A percentile compares a stretch with the other conserved stretches of the same genome.
Evolutionary conservation across 768 basidiomycete genomes (phyloP).

Genomic region (Paxillus rubicundulus): DNA sequence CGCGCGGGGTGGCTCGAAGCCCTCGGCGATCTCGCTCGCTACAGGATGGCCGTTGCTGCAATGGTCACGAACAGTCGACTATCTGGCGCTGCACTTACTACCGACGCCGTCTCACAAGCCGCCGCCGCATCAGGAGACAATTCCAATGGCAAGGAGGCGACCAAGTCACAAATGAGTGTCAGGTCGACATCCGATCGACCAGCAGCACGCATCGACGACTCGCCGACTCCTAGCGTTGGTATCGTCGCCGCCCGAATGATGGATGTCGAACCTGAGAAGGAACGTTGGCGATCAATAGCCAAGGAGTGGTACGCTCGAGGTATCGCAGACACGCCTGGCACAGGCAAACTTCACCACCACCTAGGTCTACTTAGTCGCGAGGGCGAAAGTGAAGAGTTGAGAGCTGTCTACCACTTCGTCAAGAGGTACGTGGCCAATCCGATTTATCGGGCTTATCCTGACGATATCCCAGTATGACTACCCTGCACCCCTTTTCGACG

Average conservation of each 20-base stretch:
- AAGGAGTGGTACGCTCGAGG: constrained; percentile 92
- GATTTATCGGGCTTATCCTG: neutral
- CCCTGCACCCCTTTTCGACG: constrained; percentile 80
- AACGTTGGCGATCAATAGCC: constrained; percentile 87
- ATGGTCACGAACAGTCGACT: constrained; percentile 58
- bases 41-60: constrained; percentile 93
- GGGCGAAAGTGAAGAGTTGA: constrained; percentile 75
- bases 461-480: constrained; percentile 69
- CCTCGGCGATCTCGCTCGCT: constrained; percentile 92
- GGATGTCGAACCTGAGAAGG: constrained; percentile 88
- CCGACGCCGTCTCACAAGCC: constrained; percentile 53
- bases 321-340: constrained; percentile 86
- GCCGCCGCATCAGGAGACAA: constrained; percentile 30
- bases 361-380: constrained; percentile 86
- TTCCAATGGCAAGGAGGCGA: constrained; percentile 33
- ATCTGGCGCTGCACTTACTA: constrained; percentile 45
- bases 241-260: constrained; percentile 75
- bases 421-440: constrained; percentile 66
- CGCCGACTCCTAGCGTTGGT: constrained; percentile 77
- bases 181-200: constrained; percentile 44
- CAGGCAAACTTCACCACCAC: constrained; percentile 92
- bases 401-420: constrained; percentile 88
- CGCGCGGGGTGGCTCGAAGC: constrained; percentile 92
- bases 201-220: constrained; percentile 59
- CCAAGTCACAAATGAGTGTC: constrained; percentile 28